Evolutionary conservation across 306 rosid species (phyloP).

Genomic region (Albizia julibrissin): DNA sequence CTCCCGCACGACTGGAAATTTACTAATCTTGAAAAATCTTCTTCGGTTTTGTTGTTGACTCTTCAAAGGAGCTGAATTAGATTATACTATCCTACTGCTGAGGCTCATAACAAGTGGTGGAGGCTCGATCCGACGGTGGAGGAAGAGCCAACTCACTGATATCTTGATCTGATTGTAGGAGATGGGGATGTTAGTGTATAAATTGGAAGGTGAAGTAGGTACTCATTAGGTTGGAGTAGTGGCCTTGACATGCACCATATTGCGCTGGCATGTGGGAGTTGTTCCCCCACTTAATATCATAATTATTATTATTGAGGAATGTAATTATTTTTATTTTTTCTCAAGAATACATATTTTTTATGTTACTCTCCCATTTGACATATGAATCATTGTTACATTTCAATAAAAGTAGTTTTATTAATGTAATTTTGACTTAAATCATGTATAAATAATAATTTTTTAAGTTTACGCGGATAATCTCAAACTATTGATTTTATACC

Average conservation of each 20-base stretch:
- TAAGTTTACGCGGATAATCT: too few relatives aligned
- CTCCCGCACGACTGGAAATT: constrained; percentile 24
- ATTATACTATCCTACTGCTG: not conserved
- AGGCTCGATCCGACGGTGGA: not conserved
- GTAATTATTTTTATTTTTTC: not conserved
- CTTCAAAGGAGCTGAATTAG: constrained; percentile 4
- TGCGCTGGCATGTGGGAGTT: not conserved
- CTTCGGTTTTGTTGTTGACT: constrained; percentile 42
- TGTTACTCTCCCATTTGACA: not conserved
- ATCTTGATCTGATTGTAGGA: not conserved
- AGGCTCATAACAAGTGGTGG: constrained; percentile 12
- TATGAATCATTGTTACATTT: not conserved
- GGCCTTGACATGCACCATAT: not conserved
- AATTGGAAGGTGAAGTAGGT: not conserved
- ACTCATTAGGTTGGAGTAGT: not conserved
- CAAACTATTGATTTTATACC: too few relatives aligned
- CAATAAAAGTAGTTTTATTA: not conserved
- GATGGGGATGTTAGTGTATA: not conserved
- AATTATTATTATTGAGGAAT: not conserved
- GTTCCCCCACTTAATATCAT: not conserved
- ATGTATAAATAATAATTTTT: too few relatives aligned
- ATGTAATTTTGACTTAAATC: too few relatives aligned
- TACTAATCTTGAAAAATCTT: not conserved
- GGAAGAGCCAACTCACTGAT: not conserved
- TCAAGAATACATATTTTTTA: too few relatives aligned